Evolutionary conservation across 2,329 filamentous ascomycete species (phyloP).

Genomic region (Stemphylium vesicarium): DNA sequence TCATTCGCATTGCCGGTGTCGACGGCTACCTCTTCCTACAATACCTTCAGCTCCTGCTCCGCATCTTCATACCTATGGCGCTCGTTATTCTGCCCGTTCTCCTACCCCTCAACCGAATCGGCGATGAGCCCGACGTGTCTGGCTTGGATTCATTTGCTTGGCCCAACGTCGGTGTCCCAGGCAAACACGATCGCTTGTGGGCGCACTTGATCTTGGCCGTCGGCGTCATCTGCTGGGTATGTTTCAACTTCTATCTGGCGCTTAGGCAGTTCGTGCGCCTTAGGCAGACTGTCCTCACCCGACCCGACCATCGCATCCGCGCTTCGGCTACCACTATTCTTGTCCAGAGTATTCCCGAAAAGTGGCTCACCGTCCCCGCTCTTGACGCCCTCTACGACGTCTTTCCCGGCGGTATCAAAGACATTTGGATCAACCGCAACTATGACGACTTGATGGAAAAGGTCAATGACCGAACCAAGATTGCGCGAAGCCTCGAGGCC

Average conservation of each 20-base stretch:
- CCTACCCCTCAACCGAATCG: constrained; percentile 81
- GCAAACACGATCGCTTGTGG: constrained; percentile 74
- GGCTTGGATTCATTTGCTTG: constrained; percentile 80
- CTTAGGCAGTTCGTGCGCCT: constrained; percentile 88
- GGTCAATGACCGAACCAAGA: constrained; percentile 73
- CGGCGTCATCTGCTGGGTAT: constrained; percentile 80
- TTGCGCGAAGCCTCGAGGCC: constrained; percentile 75
- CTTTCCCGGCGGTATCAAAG: constrained; percentile 91
- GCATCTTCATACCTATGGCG: constrained; percentile 89
- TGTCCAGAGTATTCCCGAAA: constrained; percentile 85
- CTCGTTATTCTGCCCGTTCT: constrained; percentile 81
- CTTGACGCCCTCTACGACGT: constrained; percentile 89
- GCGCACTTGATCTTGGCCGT: constrained; percentile 84
- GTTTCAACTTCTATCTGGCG: constrained; percentile 85
- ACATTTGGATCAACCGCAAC: constrained; percentile 96
- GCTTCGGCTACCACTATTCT: constrained; percentile 96
- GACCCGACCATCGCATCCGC: constrained; percentile 88
- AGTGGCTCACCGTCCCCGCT: constrained; percentile 86
- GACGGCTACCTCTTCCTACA: constrained; percentile 98
- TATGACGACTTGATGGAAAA: constrained; percentile 84
- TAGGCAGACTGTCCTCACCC: constrained; percentile 92
- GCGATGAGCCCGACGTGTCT: constrained; percentile 61
- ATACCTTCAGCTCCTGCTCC: constrained; percentile 82
- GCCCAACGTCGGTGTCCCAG: constrained; percentile 74
- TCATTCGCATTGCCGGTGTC: constrained; percentile 93